These are phyloP conservation scores for Agrostemma githago DNA, from an alignment of 148 eudicot genomes.

Conservation along the genomic window DNA sequence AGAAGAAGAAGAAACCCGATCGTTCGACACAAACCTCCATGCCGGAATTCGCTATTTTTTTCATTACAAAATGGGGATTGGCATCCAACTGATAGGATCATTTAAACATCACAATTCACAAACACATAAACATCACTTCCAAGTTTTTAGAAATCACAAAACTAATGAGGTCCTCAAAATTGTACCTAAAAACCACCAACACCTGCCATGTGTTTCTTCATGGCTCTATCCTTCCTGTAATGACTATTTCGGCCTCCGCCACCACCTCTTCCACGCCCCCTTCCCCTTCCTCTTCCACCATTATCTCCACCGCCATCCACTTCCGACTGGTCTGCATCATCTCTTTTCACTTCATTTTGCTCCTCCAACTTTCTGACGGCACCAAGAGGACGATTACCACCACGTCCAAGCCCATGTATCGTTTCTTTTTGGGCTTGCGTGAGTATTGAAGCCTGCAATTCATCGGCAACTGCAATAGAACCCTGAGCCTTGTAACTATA, in stretches of 20 bases:
- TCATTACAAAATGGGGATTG: background rate
- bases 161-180: background rate
- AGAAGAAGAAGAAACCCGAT: too few species aligned
- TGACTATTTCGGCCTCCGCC: conserved; percentile 39
- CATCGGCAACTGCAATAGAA: conserved; percentile 68
- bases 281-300: conserved; percentile 34
- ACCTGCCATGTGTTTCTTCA: conserved; percentile 73
- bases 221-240: conserved; percentile 63
- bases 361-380: conserved; percentile 53
- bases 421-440: conserved; percentile 57
- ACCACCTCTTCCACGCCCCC: conserved; percentile 39
- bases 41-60: background rate
- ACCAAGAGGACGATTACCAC: conserved; percentile 79
- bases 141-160: background rate
- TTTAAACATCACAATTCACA: background rate
- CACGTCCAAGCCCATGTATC: conserved; percentile 88
- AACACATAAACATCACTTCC: background rate
- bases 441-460: conserved; percentile 59
- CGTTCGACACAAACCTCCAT: background rate
- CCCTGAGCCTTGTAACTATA: conserved; percentile 96
- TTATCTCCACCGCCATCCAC: conserved; percentile 45
- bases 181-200: conserved; percentile 43
- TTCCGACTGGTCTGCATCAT: conserved; percentile 28
- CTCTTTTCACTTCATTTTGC: conserved; percentile 29
- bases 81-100: background rate